Evolutionary conservation across 202 grass and related monocot species (phyloP).

Genomic region (Zoysia matrella): DNA sequence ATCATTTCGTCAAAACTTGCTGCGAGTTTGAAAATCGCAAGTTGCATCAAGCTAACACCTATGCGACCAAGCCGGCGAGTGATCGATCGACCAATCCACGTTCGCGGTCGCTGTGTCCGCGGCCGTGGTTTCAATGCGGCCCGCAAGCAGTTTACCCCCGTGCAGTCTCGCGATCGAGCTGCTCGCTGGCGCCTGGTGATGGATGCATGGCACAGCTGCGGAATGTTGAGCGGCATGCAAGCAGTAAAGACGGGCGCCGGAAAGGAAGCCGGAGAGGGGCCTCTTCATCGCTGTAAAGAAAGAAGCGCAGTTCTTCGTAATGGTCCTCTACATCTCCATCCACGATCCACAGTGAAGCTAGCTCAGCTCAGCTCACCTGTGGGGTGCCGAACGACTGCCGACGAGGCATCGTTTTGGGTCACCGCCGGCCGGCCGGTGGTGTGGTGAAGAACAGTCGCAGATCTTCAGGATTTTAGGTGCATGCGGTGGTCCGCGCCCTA

Average conservation of each 20-base stretch:
- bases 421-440: neutral
- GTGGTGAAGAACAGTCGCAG: slow-evolving; percentile 33
- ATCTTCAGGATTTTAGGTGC: slow-evolving; percentile 15
- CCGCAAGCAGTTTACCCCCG: neutral
- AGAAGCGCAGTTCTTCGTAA: neutral
- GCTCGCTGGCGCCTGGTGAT: neutral
- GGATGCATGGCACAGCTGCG: neutral
- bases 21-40: neutral
- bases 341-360: no score
- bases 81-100: neutral
- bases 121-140: neutral
- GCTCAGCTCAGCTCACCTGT: neutral
- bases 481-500: neutral
- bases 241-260: slow-evolving; percentile 2
- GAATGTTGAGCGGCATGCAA: neutral
- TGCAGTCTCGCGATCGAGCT: neutral
- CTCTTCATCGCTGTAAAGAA: slow-evolving; percentile 7
- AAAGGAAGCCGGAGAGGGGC: slow-evolving; percentile 19
- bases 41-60: neutral
- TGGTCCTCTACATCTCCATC: neutral
- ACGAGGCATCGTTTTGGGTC: slow-evolving; percentile 20
- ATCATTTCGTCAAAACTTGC: neutral
- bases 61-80: neutral
- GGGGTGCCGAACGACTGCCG: neutral
- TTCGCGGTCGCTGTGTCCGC: neutral